Base-by-base conservation (phyloP, 148 eudicot species). In the Linanthus parryae region DNA sequence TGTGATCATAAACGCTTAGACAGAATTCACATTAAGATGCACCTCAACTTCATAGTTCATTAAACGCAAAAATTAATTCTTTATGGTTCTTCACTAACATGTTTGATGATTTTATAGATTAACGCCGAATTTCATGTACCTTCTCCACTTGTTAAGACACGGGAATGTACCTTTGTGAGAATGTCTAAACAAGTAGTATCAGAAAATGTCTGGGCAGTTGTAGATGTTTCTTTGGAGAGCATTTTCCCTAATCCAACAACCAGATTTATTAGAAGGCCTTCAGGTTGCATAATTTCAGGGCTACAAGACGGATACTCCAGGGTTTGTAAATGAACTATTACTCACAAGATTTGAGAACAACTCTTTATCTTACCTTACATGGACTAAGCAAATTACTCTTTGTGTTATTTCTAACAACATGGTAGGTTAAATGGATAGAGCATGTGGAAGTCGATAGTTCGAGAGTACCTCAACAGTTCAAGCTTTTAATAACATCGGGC, bases 241-340 rank as follows among this genome's bases (percentile, higher is more conserved):
- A 52, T 83, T 47, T 47, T 71, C 25, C 62, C 83, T 13, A 58
- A 59, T 44, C 76, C 76, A 19, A 29, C 63, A 16, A 37, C 55
- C 34, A 66, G 40, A 52, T 68, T 49, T 50, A 51, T 52, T 36
- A 74, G 79, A 39, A 72, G 64, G 43, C 77, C 91, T 28, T 83
- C 91, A n/a, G 91, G 91, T 0, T 80, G 83, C 59, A 31, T 83
- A 18, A 65, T 83, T 42, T 74, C 79, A 69, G 74, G 64, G 34
- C 55, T 72, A 35, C 54, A 44, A 28, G 57, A 74, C 58, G 79
- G 83, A 44, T 54, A 57, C 57, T 68, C 78, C 35, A 54, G 48
- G 56, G 66, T 62, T 35, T 19, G 14, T 4, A 27, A 7, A 16
- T 16, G 40, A 17, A 9, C 2, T 14, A 23, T 7, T 9, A 17